A percentile compares a stretch with the other conserved stretches of the same genome.
Evolutionary conservation across 2,329 filamentous ascomycete species (phyloP).

Genomic region (Sporothrix brasiliensis): DNA sequence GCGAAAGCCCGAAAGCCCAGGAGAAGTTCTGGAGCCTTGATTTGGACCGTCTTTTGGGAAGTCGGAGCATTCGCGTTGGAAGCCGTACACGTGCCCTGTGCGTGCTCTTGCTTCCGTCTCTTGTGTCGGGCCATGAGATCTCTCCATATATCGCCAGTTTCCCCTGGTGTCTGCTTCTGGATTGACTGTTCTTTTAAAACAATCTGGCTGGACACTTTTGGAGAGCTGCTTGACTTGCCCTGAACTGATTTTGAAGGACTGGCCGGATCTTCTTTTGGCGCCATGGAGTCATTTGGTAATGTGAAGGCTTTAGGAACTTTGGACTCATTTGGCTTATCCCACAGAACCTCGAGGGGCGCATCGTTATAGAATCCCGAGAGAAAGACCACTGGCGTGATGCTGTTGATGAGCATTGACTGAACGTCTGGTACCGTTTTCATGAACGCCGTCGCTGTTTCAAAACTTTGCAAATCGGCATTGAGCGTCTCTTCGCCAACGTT

Average conservation of each 20-base stretch:
- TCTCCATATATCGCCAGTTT: background rate
- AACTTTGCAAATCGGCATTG: background rate
- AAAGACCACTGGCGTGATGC: background rate
- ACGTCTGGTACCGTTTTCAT: background rate
- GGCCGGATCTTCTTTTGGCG: background rate
- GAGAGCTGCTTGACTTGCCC: too few species aligned
- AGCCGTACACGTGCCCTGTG: too few species aligned
- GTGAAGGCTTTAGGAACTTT: background rate
- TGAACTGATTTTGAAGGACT: too few species aligned
- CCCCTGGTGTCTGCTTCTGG: background rate
- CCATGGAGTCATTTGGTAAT: background rate
- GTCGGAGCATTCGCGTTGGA: background rate
- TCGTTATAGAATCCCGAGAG: background rate
- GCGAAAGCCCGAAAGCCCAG: slow-evolving; percentile 24
- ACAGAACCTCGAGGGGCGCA: background rate
- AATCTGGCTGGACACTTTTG: background rate
- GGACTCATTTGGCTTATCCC: background rate
- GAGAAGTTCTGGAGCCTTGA: slow-evolving; percentile 24
- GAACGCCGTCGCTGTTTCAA: background rate
- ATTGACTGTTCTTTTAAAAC: background rate
- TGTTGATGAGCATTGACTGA: background rate
- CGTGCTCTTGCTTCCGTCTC: background rate
- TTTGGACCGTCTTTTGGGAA: background rate
- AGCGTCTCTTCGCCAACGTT: background rate
- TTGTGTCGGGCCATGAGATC: slow-evolving; percentile 14